Evolutionary conservation across 2,329 filamentous ascomycete genomes (phyloP), one percentile per base, ranked within the genome.

Genomic region (Clarireedia sp.): DNA sequence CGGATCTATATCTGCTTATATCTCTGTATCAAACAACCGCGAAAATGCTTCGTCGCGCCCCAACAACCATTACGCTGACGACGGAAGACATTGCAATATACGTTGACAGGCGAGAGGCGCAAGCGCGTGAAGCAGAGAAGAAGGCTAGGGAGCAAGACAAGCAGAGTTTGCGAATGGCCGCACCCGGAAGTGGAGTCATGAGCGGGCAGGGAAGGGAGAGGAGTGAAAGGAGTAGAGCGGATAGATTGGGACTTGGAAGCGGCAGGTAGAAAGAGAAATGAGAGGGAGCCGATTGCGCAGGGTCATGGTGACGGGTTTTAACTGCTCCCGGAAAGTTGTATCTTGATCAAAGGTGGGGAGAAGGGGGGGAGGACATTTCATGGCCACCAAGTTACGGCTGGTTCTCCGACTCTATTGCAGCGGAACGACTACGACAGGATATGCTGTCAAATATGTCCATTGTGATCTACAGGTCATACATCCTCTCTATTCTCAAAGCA

Each of bases 81-180:
- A 75, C 81, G 48, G 83, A 87, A 66, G 86, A 90, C 69, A 76
- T 89, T 40, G 82, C 84, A 40, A 75, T 79, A 53, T 89, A 87
- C 71, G 85, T 89, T 66, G 83, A 85, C 68, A 76, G 77, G 26
- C 78, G 70, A 52, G 66, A 69, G 60, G 62, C 59, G 0, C 57
- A 61, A 58, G 58, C 56, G 61, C 62, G 40, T 59, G 57, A 51
- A 51, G 1, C 17, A 19, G 38, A 17, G 21, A 33, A 24, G 21
- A 38, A 45, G 10, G 38, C 38, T 16, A 24, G 37, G 14, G 41
- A 33, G 33, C 21, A 36, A 4, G 29, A 29, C 10, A 26, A 21
- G 16, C n/a, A 17, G 19, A 36, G 24, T 38, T 41, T 44, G 46
- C 24, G 29, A 10, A 9, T 36, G 19, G 23, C 16, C 5, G 43